Evolutionary conservation across 306 rosid genomes (phyloP).

Genomic region (Lagenaria siceraria): DNA sequence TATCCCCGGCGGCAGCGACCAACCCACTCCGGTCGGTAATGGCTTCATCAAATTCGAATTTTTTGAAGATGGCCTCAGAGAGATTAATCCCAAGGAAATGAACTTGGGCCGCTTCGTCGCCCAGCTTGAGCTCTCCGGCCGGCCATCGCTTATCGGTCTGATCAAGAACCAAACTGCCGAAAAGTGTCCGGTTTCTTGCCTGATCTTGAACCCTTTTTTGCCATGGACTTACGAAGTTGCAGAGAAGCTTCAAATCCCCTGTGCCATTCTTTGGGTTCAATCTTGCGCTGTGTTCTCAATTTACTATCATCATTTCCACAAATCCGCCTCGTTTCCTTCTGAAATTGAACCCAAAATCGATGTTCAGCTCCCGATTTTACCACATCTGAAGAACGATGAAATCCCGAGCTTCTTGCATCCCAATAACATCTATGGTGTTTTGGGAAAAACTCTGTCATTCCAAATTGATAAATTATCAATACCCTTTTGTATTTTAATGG

Average conservation of each 20-base stretch:
- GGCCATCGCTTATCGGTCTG: constrained; percentile 10
- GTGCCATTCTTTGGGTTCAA: constrained; percentile 53
- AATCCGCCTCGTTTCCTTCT: constrained; percentile 39
- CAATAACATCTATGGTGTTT: constrained; percentile 3
- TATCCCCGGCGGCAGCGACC: constrained; percentile 10
- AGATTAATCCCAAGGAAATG: constrained; percentile 13
- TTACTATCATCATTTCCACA: constrained; percentile 36
- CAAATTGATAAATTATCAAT: constrained; percentile 31
- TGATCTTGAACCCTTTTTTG: constrained; percentile 44
- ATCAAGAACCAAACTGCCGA: constrained; percentile 21
- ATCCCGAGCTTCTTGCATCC: constrained; percentile 51
- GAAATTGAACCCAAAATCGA: constrained; percentile 27
- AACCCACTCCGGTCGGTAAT: neutral
- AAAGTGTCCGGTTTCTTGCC: constrained; percentile 32
- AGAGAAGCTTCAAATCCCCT: constrained; percentile 21
- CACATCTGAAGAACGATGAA: constrained; percentile 34
- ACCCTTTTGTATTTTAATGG: constrained; percentile 39
- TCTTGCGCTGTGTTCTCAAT: constrained; percentile 39
- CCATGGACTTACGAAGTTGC: constrained; percentile 67
- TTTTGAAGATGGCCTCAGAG: neutral
- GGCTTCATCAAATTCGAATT: neutral
- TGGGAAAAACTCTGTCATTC: constrained; percentile 24
- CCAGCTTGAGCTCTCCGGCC: constrained; percentile 29
- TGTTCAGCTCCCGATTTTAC: constrained; percentile 25
- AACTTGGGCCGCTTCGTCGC: neutral